Conservation (phyloP, 805 yeast genomes). For the Sugiyamaella americana region DNA sequence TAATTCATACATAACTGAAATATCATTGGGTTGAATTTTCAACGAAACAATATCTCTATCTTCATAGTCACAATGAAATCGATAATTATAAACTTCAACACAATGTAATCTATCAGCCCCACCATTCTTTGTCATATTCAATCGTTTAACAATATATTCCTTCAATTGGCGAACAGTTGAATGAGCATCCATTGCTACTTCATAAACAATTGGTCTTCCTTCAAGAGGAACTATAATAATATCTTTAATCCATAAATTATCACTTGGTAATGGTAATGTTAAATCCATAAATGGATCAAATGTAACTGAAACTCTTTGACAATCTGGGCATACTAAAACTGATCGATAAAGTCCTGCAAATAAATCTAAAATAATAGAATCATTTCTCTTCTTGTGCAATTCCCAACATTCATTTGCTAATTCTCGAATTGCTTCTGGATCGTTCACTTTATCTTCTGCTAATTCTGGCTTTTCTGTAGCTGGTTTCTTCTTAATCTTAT, state of each 20-base stretch:
- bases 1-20: slow-evolving; percentile 58
- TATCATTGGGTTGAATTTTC: slow-evolving; percentile 56
- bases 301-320: slow-evolving; percentile 72
- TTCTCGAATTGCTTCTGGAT: slow-evolving; percentile 41
- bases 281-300: slow-evolving; percentile 92
- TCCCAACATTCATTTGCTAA: slow-evolving; percentile 78
- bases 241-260: slow-evolving; percentile 62
- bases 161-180: slow-evolving; percentile 61
- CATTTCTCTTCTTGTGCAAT: slow-evolving; percentile 71
- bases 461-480: slow-evolving; percentile 81
- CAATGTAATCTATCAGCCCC: slow-evolving; percentile 40
- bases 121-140: slow-evolving; percentile 20
- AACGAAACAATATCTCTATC: slow-evolving; percentile 54
- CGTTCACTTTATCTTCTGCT: slow-evolving; percentile 51
- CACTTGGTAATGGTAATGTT: slow-evolving; percentile 81
- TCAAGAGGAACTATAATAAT: slow-evolving; percentile 57
- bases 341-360: slow-evolving; percentile 91
- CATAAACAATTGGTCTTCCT: slow-evolving; percentile 25
- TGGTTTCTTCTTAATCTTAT: slow-evolving; percentile 76
- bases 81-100: slow-evolving; percentile 59
- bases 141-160: slow-evolving; percentile 48
- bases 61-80: slow-evolving; percentile 65
- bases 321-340: slow-evolving; percentile 80
- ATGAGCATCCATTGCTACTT: slow-evolving; percentile 62
- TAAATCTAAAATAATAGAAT: slow-evolving; percentile 75